phyloP scores from a whole-genome alignment of 2,329 filamentous ascomycete species.

The Microascus cirrosus region DNA sequence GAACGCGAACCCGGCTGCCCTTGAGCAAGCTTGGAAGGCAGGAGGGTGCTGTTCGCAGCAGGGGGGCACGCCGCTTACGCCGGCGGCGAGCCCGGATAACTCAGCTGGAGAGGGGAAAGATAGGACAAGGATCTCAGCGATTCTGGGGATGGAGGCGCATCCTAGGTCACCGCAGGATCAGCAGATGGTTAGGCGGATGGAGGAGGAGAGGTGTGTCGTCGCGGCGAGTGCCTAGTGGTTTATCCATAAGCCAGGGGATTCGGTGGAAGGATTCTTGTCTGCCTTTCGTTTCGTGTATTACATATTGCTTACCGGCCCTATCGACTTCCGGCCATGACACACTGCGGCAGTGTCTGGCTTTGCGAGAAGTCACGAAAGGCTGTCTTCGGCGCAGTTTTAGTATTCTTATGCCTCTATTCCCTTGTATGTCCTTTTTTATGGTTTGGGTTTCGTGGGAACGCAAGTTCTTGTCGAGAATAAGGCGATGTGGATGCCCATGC shows the following conservation, averaged over 20 bases:
- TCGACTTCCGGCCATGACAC: too few species aligned
- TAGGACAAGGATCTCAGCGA: conserved; percentile 51
- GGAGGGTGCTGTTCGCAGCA: conserved; percentile 28
- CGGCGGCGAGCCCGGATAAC: conserved; percentile 37
- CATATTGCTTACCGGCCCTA: not conserved
- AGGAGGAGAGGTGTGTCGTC: conserved; percentile 30
- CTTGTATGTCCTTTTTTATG: too few species aligned
- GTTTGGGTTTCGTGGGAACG: too few species aligned
- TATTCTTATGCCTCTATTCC: too few species aligned
- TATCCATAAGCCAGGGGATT: not conserved
- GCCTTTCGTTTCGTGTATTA: not conserved
- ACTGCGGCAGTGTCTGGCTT: too few species aligned
- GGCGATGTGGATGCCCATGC: too few species aligned
- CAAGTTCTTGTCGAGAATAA: too few species aligned
- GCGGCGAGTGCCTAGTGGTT: not conserved
- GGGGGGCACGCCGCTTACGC: conserved; percentile 35
- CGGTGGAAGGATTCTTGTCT: not conserved
- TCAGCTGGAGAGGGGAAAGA: conserved; percentile 28
- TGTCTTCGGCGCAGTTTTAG: too few species aligned
- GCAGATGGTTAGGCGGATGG: conserved; percentile 44
- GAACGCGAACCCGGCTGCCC: conserved; percentile 41
- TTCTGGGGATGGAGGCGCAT: conserved; percentile 48
- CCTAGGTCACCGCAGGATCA: conserved; percentile 45
- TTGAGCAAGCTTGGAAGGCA: conserved; percentile 61
- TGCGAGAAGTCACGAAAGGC: too few species aligned